These are phyloP conservation scores for Isatis lusitanica DNA, from an alignment of 441 rosid species.

Conservation along the genomic window DNA sequence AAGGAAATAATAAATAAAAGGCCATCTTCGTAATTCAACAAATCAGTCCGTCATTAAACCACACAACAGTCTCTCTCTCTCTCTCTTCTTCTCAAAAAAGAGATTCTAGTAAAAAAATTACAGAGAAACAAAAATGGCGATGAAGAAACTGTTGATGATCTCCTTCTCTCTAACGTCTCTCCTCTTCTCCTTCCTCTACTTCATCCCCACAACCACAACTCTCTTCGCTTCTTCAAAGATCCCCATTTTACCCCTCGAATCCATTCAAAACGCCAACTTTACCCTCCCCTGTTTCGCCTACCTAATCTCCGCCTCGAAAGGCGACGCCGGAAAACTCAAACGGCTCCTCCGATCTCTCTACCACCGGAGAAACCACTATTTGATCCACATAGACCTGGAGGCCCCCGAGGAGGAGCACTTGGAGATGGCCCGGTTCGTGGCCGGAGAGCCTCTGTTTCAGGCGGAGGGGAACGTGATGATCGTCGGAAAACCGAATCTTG, in stretches of 20 bases:
- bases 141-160: constrained; percentile 55
- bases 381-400: constrained; percentile 59
- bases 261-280: constrained; percentile 26
- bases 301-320: constrained; percentile 65
- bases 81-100: not conserved
- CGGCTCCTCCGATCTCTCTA: constrained; percentile 55
- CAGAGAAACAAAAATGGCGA: constrained; percentile 46
- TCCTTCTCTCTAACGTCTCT: constrained; percentile 55
- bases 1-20: not conserved
- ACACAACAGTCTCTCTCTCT: constrained; percentile 10
- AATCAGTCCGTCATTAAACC: constrained; percentile 17
- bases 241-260: constrained; percentile 45
- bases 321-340: constrained; percentile 53
- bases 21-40: constrained; percentile 4
- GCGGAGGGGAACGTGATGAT: constrained; percentile 57
- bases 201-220: constrained; percentile 46
- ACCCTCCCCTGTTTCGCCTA: constrained; percentile 53
- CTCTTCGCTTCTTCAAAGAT: constrained; percentile 38
- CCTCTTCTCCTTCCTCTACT: constrained; percentile 50
- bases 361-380: constrained; percentile 62
- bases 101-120: constrained; percentile 26
- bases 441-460: constrained; percentile 48
- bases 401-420: constrained; percentile 50
- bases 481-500: constrained; percentile 62
- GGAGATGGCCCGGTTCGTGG: constrained; percentile 52